Conservation (phyloP, 805 yeast genomes). For the Saturnispora hagleri region DNA sequence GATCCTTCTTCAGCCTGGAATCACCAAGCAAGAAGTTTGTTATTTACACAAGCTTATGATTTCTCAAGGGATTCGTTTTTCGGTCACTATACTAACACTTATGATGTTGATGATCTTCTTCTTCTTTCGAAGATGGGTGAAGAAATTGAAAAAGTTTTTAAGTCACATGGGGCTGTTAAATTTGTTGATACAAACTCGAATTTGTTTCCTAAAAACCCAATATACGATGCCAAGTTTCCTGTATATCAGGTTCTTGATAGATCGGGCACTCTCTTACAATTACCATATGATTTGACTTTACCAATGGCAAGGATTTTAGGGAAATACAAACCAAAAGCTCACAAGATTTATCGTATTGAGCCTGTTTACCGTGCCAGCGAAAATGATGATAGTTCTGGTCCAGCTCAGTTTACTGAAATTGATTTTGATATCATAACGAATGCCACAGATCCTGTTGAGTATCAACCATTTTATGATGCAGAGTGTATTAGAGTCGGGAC, state of each 20-base stretch:
- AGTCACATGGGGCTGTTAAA: slow-evolving; percentile 80
- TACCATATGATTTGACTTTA: slow-evolving; percentile 82
- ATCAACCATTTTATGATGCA: slow-evolving; percentile 61
- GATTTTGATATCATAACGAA: slow-evolving; percentile 72
- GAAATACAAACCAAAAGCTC: slow-evolving; percentile 40
- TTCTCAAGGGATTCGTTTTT: slow-evolving; percentile 78
- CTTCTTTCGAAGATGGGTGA: slow-evolving; percentile 52
- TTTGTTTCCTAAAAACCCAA: slow-evolving; percentile 75
- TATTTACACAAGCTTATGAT: slow-evolving; percentile 79
- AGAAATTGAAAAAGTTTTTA: slow-evolving; percentile 54
- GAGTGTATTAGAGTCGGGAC: slow-evolving; percentile 79
- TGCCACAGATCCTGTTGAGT: slow-evolving; percentile 21
- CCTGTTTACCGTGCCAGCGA: slow-evolving; percentile 69
- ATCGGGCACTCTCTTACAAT: slow-evolving; percentile 79
- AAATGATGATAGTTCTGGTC: slow-evolving; percentile 55
- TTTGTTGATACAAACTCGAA: slow-evolving; percentile 47
- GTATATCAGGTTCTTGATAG: slow-evolving; percentile 77
- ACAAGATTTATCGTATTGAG: slow-evolving; percentile 66
- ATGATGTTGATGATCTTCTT: slow-evolving; percentile 38
- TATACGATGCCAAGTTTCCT: slow-evolving; percentile 51
- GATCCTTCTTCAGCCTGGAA: slow-evolving; percentile 94
- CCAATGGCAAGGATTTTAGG: slow-evolving; percentile 86
- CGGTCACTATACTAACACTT: slow-evolving; percentile 37
- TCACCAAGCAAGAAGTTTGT: slow-evolving; percentile 76
- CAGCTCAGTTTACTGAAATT: slow-evolving; percentile 68